These are phyloP conservation scores for Ambrosiella beaveri DNA, from an alignment of 2,329 filamentous ascomycete species.

Conservation along the genomic window DNA sequence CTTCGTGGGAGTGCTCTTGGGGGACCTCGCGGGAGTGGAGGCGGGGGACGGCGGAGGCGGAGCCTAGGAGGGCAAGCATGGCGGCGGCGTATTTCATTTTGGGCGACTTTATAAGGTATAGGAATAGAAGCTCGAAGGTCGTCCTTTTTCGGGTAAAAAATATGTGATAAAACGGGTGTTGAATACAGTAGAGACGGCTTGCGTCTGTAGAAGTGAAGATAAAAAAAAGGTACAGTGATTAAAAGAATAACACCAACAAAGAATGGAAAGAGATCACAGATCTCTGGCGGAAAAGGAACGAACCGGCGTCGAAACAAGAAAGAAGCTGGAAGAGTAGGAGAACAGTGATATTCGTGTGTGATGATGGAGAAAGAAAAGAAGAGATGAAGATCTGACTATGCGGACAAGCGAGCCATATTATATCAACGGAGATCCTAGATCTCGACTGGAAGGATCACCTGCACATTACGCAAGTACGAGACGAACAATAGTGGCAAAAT, in stretches of 20 bases:
- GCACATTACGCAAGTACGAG: background rate
- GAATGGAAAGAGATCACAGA: constrained; percentile 13
- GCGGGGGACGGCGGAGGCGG: constrained; percentile 13
- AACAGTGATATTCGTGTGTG: background rate
- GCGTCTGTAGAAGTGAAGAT: constrained; percentile 3
- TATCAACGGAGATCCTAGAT: background rate
- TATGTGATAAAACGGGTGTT: background rate
- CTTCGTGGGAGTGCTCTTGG: constrained; percentile 38
- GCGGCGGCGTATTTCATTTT: constrained; percentile 8
- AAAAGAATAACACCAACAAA: constrained; percentile 1
- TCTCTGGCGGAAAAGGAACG: constrained; percentile 10
- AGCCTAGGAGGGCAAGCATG: constrained; percentile 13
- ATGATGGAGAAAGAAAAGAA: constrained; percentile 1
- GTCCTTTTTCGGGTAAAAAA: constrained; percentile 7
- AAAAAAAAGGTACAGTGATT: background rate
- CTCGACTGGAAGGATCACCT: background rate
- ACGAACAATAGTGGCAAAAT: background rate
- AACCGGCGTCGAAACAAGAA: constrained; percentile 6
- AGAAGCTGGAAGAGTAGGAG: background rate
- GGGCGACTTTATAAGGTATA: background rate
- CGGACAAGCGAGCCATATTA: background rate
- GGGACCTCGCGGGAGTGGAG: constrained; percentile 28
- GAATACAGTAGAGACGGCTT: constrained; percentile 6
- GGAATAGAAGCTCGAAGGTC: background rate
- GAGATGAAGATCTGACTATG: background rate